Conservation (phyloP, 257 asterid species). For the Ligustrum vulgare region DNA sequence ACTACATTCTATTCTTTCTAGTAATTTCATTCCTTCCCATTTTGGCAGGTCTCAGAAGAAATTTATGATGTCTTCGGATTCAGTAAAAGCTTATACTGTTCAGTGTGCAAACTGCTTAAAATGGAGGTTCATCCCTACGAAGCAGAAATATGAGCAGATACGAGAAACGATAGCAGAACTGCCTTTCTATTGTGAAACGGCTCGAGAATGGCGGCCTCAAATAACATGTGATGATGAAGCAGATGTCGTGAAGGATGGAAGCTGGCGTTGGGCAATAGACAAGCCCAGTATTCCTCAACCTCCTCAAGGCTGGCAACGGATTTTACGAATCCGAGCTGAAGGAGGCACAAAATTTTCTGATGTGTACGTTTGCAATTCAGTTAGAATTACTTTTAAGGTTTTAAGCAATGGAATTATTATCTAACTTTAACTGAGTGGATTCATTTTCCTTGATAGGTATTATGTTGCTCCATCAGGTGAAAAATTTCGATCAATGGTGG, state of each 20-base stretch:
- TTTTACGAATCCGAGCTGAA: conserved; percentile 41
- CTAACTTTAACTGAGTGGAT: not conserved
- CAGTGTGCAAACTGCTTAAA: conserved; percentile 64
- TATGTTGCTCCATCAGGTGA: conserved; percentile 21
- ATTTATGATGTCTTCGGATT: conserved; percentile 38
- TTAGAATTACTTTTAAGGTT: not conserved
- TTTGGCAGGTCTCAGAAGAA: not conserved
- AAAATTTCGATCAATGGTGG: conserved; percentile 20
- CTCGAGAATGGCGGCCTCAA: conserved; percentile 69
- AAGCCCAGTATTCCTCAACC: conserved; percentile 40
- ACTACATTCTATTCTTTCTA: not conserved
- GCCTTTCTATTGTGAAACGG: conserved; percentile 60
- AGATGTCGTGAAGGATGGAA: conserved; percentile 34
- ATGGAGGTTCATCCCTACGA: conserved; percentile 78
- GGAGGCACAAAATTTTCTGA: conserved; percentile 56
- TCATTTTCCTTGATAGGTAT: conserved; percentile 16
- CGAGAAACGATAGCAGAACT: conserved; percentile 51
- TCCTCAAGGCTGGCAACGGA: conserved; percentile 49
- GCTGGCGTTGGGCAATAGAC: conserved; percentile 49
- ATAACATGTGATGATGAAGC: conserved; percentile 49
- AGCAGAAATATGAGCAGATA: conserved; percentile 72
- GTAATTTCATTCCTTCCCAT: not conserved
- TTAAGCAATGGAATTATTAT: too few relatives aligned
- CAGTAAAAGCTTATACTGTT: conserved; percentile 36
- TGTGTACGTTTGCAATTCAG: conserved; percentile 31